Percentiles rank a stretch among this genome's conserved stretches.
These are phyloP conservation scores for Aureobasidium lini DNA, from an alignment of 2,329 filamentous ascomycete species.

Conservation along the genomic window DNA sequence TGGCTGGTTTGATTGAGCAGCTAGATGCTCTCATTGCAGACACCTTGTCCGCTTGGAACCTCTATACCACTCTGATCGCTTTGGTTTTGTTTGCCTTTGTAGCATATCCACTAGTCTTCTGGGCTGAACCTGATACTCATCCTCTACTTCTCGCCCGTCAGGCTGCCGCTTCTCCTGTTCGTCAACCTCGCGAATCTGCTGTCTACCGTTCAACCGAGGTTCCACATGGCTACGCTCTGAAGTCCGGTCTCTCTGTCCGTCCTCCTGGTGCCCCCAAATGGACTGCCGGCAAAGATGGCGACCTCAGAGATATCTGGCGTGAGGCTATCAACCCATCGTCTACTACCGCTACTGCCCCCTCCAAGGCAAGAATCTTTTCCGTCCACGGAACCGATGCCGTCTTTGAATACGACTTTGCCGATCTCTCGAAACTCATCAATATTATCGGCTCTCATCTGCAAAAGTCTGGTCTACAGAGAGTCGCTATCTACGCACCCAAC, in stretches of 20 bases:
- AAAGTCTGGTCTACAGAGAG: conserved; percentile 58
- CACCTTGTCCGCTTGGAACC: conserved; percentile 72
- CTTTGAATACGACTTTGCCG: conserved; percentile 61
- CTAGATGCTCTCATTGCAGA: conserved; percentile 65
- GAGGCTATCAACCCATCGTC: conserved; percentile 44
- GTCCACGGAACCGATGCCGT: conserved; percentile 69
- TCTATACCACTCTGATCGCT: conserved; percentile 66
- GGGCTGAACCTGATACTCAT: conserved; percentile 80
- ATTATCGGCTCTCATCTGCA: conserved; percentile 72
- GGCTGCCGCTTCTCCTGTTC: conserved; percentile 66
- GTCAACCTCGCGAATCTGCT: conserved; percentile 77
- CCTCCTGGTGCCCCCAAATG: conserved; percentile 73
- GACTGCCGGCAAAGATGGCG: conserved; percentile 75
- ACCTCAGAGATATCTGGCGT: conserved; percentile 86
- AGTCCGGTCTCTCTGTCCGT: conserved; percentile 72
- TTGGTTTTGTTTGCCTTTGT: conserved; percentile 60
- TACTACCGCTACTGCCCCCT: conserved; percentile 55
- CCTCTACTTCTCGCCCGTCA: conserved; percentile 85
- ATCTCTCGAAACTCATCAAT: conserved; percentile 79
- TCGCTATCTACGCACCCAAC: conserved; percentile 89
- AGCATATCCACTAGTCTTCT: conserved; percentile 62
- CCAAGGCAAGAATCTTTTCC: conserved; percentile 66
- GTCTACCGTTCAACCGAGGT: conserved; percentile 76
- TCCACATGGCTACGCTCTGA: conserved; percentile 77
- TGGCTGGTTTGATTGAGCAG: conserved; percentile 49